phyloP scores from a whole-genome alignment of 495 filamentous ascomycete genomes.

The Mytilinidion resinicola region DNA sequence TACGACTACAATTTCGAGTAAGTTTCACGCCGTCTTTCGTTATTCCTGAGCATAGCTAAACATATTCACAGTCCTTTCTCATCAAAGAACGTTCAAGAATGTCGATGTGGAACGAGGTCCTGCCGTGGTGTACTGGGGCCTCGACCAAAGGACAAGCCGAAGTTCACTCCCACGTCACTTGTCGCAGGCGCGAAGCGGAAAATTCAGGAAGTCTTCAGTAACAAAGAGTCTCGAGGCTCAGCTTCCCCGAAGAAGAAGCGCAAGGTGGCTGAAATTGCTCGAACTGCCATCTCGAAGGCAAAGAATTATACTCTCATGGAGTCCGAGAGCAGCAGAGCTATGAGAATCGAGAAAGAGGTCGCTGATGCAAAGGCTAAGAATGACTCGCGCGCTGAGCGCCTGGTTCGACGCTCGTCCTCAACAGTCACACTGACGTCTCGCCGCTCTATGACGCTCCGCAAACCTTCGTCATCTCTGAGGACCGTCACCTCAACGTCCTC shows the following conservation, averaged over 20 bases:
- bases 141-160: conserved; percentile 25
- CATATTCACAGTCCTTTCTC: conserved; percentile 34
- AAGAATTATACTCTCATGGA: conserved; percentile 14
- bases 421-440: conserved; percentile 10
- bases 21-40: conserved; percentile 19
- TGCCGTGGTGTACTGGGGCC: conserved; percentile 42
- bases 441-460: not conserved
- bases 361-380: conserved; percentile 9
- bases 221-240: conserved; percentile 5
- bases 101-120: conserved; percentile 38
- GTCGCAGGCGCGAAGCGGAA: conserved; percentile 25
- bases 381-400: conserved; percentile 17
- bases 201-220: conserved; percentile 16
- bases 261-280: conserved; percentile 13
- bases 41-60: conserved; percentile 12
- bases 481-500: not conserved
- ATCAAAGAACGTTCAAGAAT: conserved; percentile 36
- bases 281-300: conserved; percentile 11
- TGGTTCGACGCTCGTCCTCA: conserved; percentile 10
- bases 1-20: conserved; percentile 99
- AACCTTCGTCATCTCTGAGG: not conserved
- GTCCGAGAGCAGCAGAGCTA: not conserved
- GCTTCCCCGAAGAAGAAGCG: conserved; percentile 11
- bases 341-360: conserved; percentile 9
- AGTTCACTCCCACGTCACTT: conserved; percentile 6